Evolutionary conservation across 2,329 filamentous ascomycete species (phyloP).

Genomic region (Aspergillus neotritici): DNA sequence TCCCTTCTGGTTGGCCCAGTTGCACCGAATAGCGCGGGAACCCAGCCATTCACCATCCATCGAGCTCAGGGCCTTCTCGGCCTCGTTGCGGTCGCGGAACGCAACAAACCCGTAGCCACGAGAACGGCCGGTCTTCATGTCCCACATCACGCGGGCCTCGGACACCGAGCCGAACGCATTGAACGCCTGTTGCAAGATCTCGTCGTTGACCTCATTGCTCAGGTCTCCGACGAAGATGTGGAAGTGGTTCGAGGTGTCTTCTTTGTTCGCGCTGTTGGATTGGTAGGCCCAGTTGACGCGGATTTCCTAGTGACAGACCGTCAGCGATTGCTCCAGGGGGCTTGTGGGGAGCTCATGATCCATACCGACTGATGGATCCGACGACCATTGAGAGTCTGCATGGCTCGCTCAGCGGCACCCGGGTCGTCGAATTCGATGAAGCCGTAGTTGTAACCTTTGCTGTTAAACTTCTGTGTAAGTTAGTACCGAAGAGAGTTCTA

Average conservation of each 20-base stretch:
- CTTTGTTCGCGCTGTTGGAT: conserved; percentile 87
- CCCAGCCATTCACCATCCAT: conserved; percentile 99
- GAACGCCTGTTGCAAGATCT: conserved; percentile 88
- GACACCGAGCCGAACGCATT: conserved; percentile 93
- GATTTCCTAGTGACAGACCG: conserved; percentile 64
- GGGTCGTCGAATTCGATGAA: conserved; percentile 99
- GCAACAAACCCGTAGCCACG: conserved; percentile 97
- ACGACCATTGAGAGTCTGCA: conserved; percentile 93
- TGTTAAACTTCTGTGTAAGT: conserved; percentile 49
- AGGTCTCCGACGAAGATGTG: conserved; percentile 98
- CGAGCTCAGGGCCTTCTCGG: conserved; percentile 89
- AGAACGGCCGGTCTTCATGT: conserved; percentile 98
- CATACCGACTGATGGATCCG: conserved; percentile 91
- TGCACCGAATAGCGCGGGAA: conserved; percentile 95
- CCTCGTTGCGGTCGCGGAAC: conserved; percentile 87
- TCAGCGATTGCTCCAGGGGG: conserved; percentile 12
- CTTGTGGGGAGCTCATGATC: neutral
- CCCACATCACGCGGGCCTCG: conserved; percentile 99
- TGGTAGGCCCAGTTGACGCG: conserved; percentile 99
- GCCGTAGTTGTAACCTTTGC: conserved; percentile 97
- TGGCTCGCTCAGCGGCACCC: conserved; percentile 89
- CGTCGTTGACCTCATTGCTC: conserved; percentile 98
- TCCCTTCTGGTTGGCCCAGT: conserved; percentile 99
- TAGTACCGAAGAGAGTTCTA: conserved; percentile 12
- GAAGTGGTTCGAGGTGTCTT: conserved; percentile 97